phyloP scores from a whole-genome alignment of 2,329 filamentous ascomycete genomes.

The Macroventuria anomochaeta region DNA sequence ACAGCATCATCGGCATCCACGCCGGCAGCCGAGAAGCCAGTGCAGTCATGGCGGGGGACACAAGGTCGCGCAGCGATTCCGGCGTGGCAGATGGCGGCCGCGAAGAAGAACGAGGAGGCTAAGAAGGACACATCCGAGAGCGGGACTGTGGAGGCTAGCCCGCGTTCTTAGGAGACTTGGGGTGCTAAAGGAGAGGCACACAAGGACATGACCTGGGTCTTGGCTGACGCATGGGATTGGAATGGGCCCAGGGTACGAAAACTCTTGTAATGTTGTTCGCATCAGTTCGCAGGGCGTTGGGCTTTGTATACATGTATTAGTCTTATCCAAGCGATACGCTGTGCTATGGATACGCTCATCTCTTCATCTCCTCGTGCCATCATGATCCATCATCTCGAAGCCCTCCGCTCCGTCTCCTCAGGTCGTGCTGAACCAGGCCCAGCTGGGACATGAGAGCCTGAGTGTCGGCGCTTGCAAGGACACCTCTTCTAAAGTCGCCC shows the following conservation, averaged over 20 bases:
- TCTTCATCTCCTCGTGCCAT: neutral
- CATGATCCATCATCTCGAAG: neutral
- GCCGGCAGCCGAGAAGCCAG: constrained; percentile 39
- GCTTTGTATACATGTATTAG: constrained; percentile 7
- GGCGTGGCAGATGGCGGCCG: constrained; percentile 61
- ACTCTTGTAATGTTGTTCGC: neutral
- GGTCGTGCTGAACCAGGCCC: no score
- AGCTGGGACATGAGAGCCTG: no score
- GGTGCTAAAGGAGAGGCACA: no score
- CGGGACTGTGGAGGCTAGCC: constrained; percentile 43
- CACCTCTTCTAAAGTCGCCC: no score
- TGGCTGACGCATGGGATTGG: neutral
- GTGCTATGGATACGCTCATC: neutral
- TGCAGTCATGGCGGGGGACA: constrained; percentile 18
- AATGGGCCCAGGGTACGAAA: neutral
- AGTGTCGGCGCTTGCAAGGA: no score
- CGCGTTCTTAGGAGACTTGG: constrained; percentile 39
- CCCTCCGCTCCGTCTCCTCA: neutral
- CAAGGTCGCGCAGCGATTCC: constrained; percentile 56
- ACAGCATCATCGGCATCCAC: constrained; percentile 23
- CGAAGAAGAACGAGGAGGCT: constrained; percentile 54
- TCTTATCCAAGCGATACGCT: neutral
- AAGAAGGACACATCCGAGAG: constrained; percentile 53
- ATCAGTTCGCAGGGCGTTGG: neutral
- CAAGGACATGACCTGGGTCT: neutral